phyloP scores from a whole-genome alignment of 2,329 filamentous ascomycete species.

The Gaeumannomyces tritici region DNA sequence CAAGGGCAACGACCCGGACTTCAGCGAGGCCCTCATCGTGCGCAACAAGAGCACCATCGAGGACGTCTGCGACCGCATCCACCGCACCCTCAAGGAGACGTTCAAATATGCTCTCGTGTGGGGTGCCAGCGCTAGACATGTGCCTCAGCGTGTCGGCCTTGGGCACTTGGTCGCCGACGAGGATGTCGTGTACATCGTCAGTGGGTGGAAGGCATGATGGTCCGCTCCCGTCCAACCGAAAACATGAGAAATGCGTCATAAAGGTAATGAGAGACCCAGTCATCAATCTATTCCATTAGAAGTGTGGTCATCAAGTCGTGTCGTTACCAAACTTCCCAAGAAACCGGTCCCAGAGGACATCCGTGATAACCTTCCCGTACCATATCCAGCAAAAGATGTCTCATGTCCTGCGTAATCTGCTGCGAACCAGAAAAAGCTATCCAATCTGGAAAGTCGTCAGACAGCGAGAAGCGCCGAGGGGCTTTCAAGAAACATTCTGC shows the following conservation, averaged over 20 bases:
- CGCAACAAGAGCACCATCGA: conserved; percentile 81
- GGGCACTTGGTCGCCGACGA: conserved; percentile 67
- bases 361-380: not conserved
- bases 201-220: conserved; percentile 49
- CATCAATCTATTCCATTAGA: not conserved
- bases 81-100: conserved; percentile 89
- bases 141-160: conserved; percentile 87
- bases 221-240: not conserved
- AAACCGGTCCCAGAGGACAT: not conserved
- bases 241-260: not conserved
- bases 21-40: conserved; percentile 87
- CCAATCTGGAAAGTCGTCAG: not conserved
- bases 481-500: not conserved
- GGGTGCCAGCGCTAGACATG: conserved; percentile 90
- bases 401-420: too few relatives aligned
- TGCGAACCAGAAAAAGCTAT: not conserved
- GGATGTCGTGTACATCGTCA: conserved; percentile 60
- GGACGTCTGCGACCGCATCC: conserved; percentile 93
- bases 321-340: conserved; percentile 1
- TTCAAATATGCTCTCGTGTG: conserved; percentile 99
- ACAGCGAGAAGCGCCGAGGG: too few relatives aligned
- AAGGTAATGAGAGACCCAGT: not conserved
- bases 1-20: conserved; percentile 84
- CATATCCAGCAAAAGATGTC: not conserved
- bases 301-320: conserved; percentile 10